These are phyloP conservation scores for Euphorbia peplus DNA, from an alignment of 345 rosid genomes.

Conservation along the genomic window DNA sequence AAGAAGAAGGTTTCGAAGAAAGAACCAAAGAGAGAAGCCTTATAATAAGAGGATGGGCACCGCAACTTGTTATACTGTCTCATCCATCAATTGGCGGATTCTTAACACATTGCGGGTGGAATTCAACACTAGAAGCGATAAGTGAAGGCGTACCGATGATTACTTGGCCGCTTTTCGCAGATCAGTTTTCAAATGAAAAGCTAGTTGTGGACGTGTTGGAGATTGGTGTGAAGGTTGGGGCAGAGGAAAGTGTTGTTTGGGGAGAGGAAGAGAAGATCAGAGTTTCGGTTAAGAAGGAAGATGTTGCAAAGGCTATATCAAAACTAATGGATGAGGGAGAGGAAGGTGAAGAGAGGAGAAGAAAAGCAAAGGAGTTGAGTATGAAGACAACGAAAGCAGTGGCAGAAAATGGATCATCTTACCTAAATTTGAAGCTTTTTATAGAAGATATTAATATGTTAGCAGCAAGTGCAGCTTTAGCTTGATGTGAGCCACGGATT, in stretches of 20 bases:
- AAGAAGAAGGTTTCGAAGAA: constrained; percentile 7
- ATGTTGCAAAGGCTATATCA: constrained; percentile 3
- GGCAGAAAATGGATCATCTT: constrained; percentile 13
- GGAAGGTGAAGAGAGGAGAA: constrained; percentile 13
- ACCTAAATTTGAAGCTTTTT: constrained; percentile 4
- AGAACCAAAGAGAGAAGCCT: constrained; percentile 14
- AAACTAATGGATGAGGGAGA: constrained; percentile 9
- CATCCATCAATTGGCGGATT: constrained; percentile 16
- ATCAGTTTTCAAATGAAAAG: neutral
- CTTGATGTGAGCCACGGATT: neutral
- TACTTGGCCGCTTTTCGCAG: constrained; percentile 19
- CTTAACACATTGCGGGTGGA: constrained; percentile 8
- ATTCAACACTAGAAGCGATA: constrained; percentile 9
- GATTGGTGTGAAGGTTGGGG: too few species aligned
- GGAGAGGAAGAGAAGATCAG: constrained; percentile 22
- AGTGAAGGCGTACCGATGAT: constrained; percentile 4
- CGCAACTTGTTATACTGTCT: constrained; percentile 15
- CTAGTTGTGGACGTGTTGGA: constrained; percentile 12
- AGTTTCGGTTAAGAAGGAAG: constrained; percentile 11
- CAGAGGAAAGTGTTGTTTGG: neutral
- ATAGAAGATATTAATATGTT: too few species aligned
- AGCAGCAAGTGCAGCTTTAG: too few species aligned
- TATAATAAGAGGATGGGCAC: constrained; percentile 16
- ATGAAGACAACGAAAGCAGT: neutral
- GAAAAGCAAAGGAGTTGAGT: constrained; percentile 4